Percentiles rank a stretch among this genome's conserved stretches.
phyloP scores from a whole-genome alignment of 78 protist genomes.

The Dictyostelium capitatum region DNA sequence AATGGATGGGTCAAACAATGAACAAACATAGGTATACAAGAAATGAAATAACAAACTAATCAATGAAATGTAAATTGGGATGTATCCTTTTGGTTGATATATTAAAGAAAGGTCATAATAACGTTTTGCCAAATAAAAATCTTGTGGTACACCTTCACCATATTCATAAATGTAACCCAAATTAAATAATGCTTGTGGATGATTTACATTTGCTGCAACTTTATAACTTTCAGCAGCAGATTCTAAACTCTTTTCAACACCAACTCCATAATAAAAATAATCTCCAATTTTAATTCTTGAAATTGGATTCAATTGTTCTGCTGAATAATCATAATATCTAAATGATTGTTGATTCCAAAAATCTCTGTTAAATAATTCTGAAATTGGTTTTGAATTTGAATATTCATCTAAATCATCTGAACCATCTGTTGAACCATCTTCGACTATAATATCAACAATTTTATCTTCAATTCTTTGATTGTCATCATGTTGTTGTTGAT shows the following conservation, averaged over 20 bases:
- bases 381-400: not conserved
- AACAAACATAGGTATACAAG: not conserved
- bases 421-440: not conserved
- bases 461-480: constrained; percentile 9
- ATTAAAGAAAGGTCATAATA: constrained; percentile 89
- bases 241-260: constrained; percentile 64
- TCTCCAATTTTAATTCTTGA: constrained; percentile 92
- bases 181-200: constrained; percentile 91
- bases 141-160: constrained; percentile 89
- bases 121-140: constrained; percentile 92
- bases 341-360: constrained; percentile 42
- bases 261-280: constrained; percentile 89
- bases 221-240: constrained; percentile 84
- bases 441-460: not conserved
- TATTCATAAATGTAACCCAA: constrained; percentile 92
- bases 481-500: not conserved
- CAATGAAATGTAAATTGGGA: constrained; percentile 86
- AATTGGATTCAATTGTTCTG: constrained; percentile 83
- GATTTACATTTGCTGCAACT: constrained; percentile 46
- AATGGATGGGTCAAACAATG: constrained; percentile 41
- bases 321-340: constrained; percentile 56
- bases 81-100: constrained; percentile 65
- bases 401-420: not conserved
- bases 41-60: constrained; percentile 60
- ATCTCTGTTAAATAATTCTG: not conserved